phyloP scores from a whole-genome alignment of 371 early-diverging fungal species.

The Syncephalastrum sp. region DNA sequence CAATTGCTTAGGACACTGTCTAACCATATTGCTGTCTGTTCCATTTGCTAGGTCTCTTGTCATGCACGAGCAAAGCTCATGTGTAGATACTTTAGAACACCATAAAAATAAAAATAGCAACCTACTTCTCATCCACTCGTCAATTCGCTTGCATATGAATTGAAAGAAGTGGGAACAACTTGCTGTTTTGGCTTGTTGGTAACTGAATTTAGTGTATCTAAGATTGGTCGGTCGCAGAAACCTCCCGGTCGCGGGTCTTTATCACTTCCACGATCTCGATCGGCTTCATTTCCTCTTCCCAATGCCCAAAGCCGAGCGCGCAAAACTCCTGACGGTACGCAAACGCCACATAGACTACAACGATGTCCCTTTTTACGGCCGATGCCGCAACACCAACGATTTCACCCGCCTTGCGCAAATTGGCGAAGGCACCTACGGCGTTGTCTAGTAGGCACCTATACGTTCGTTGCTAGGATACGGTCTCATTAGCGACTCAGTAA shows the following conservation, averaged over 20 bases:
- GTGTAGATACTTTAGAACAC: constrained; percentile 5
- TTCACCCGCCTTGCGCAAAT: constrained; percentile 70
- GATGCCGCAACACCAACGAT: constrained; percentile 64
- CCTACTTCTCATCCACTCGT: too few relatives aligned
- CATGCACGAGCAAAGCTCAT: constrained; percentile 32
- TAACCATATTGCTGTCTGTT: background rate
- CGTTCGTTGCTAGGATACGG: background rate
- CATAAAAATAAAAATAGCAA: too few relatives aligned
- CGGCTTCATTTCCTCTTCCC: too few relatives aligned
- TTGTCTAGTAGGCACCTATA: constrained; percentile 68
- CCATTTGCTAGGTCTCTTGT: constrained; percentile 39
- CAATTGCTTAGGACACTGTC: background rate
- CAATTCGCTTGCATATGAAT: too few relatives aligned
- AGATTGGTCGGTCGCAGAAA: too few relatives aligned
- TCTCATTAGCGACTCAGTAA: constrained; percentile 4
- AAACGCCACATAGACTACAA: constrained; percentile 24
- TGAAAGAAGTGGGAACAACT: too few relatives aligned
- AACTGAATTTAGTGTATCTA: too few relatives aligned
- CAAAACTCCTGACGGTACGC: constrained; percentile 28
- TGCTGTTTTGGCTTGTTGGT: too few relatives aligned
- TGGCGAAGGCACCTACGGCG: constrained; percentile 87
- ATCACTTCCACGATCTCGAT: too few relatives aligned
- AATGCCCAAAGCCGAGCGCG: too few relatives aligned
- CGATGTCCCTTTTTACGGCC: constrained; percentile 48
- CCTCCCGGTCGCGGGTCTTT: too few relatives aligned